Base-by-base conservation (phyloP, 305 asterid species). In the Fraxinus floribunda region DNA sequence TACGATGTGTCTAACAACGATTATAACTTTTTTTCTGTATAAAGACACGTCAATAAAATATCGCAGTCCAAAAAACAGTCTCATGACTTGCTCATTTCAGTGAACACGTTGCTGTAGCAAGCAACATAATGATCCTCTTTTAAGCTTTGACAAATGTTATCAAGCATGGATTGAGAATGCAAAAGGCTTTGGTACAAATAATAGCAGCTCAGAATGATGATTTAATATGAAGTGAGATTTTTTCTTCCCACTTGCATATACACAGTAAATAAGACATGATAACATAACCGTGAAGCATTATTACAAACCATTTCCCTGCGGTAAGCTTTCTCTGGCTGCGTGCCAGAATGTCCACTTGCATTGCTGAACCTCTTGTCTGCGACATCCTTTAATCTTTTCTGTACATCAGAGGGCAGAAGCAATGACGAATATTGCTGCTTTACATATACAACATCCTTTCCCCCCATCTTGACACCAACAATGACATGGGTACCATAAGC, bases 391-490 rank as follows among this genome's bases (percentile, higher is more conserved):
- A 93, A 87, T 83, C 88, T 86, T 86, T 87, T 88, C 87, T 92
- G 95, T 78, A 92, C 88, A 75, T 93, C 98, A 80, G 80, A 81
- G 8, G 93, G 80, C 87, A 92, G 93, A 79, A 93, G 91, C 30
- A 89, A 80, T 16, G 98, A 93, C 4, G 94, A 86, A 85, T 91
- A 79, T 29, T 87, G 95, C 89, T 93, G 98, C 86, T 93, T 93
- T 82, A 90, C 90, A 86, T 93, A 92, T 78, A 91, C 89, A 82
- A 93, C 90, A 34, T 93, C 98, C 87, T 89, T 93, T 77, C 97
- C 97, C 41, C 97, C 97, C 97, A 93, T 93, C 89, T 93, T 93
- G 73, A 91, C 94, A 78, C 97, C 97, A 86, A 92, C 95, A 85
- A 93, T 83, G 57, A 93, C 88, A 88, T 93, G 98, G 70, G 98